Percentiles rank a stretch among this genome's conserved stretches.
Conservation (phyloP, 2,329 filamentous ascomycete species). For the Hymenoscyphus scutula region DNA sequence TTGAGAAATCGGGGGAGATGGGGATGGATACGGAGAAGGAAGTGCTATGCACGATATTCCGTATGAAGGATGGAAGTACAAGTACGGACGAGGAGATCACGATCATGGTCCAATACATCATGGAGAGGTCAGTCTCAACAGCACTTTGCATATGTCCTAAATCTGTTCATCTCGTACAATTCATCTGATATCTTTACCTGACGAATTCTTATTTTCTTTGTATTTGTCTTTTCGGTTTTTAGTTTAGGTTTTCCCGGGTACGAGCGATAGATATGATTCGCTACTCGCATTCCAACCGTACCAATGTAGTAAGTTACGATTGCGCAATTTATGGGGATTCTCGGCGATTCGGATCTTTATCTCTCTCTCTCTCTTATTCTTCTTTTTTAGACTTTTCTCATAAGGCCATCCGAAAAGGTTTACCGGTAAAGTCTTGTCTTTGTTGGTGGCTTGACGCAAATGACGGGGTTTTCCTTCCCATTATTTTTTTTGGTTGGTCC, state of each 20-base stretch:
- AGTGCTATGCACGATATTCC: no score
- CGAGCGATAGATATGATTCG: no score
- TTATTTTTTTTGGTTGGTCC: no score
- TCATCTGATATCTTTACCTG: not conserved
- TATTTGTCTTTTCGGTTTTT: no score
- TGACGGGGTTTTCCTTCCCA: not conserved
- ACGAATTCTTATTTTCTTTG: no score
- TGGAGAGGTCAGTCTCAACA: no score
- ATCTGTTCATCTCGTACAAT: not conserved
- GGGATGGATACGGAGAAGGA: not conserved
- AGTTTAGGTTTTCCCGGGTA: not conserved
- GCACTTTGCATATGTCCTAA: not conserved
- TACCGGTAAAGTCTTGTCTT: not conserved
- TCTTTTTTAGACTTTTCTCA: not conserved
- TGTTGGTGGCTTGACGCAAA: not conserved
- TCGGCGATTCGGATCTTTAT: no score
- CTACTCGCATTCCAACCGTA: not conserved
- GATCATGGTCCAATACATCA: no score
- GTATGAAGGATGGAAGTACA: not conserved
- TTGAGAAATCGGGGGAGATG: not conserved
- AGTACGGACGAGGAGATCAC: not conserved
- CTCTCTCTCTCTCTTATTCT: no score
- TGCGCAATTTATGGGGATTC: not conserved
- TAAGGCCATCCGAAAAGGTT: not conserved
- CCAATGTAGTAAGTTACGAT: slow-evolving; percentile 4